A percentile compares a stretch with the other conserved stretches of the same genome.
Conservation (phyloP, 805 yeast species). For the Schizosaccharomyces lindneri region DNA sequence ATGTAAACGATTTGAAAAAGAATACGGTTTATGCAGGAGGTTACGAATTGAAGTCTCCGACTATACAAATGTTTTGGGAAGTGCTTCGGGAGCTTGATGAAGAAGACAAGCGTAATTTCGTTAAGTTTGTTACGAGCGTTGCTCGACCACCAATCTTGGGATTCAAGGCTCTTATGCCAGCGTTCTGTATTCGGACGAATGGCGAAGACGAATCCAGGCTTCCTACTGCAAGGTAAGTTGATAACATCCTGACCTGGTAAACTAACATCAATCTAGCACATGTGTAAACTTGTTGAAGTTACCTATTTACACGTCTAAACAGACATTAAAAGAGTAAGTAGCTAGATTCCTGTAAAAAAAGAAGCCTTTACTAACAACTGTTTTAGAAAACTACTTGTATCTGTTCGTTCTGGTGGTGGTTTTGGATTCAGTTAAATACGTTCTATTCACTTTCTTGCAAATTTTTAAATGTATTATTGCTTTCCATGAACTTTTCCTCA, state of each 20-base stretch:
- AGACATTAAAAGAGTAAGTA: constrained; percentile 27
- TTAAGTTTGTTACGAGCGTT: constrained; percentile 80
- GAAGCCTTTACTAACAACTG: neutral
- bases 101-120: constrained; percentile 32
- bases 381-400: neutral
- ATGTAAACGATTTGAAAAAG: constrained; percentile 38
- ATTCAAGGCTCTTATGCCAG: constrained; percentile 46
- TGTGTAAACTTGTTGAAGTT: constrained; percentile 70
- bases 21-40: constrained; percentile 44
- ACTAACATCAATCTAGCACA: constrained; percentile 45
- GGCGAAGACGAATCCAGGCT: constrained; percentile 33
- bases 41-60: constrained; percentile 23
- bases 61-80: constrained; percentile 48
- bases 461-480: too few relatives aligned
- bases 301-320: constrained; percentile 54
- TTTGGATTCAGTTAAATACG: constrained; percentile 31
- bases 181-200: constrained; percentile 52
- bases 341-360: neutral
- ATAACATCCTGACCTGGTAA: neutral
- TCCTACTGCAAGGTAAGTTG: constrained; percentile 19
- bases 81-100: constrained; percentile 41
- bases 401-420: constrained; percentile 24
- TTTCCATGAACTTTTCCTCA: too few relatives aligned
- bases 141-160: constrained; percentile 82
- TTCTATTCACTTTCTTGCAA: neutral